Conservation (phyloP, 495 filamentous ascomycete genomes). For the Talaromyces proteolyticus region DNA sequence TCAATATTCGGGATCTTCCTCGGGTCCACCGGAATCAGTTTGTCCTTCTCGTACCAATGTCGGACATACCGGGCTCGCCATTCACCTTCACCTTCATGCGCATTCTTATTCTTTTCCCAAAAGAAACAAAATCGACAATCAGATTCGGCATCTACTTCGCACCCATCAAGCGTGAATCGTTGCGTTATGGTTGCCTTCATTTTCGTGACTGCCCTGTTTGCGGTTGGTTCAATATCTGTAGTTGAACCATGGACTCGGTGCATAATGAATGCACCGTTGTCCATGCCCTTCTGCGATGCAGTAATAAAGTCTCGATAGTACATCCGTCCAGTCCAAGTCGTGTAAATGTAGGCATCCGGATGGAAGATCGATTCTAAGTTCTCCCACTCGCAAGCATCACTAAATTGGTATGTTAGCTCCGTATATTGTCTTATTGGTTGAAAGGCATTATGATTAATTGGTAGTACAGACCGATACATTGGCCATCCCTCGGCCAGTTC, state of each 20-base stretch:
- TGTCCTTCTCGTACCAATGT: conserved; percentile 67
- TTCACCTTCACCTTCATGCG: no score
- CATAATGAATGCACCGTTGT: conserved; percentile 61
- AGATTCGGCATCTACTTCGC: conserved; percentile 53
- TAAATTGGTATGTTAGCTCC: background rate
- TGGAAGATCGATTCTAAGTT: conserved; percentile 59
- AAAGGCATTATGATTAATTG: no score
- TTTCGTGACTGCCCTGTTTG: conserved; percentile 54
- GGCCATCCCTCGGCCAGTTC: conserved; percentile 66
- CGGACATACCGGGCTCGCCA: conserved; percentile 58
- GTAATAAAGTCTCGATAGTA: conserved; percentile 51
- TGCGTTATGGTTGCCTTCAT: conserved; percentile 69
- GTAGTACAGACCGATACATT: conserved; percentile 48
- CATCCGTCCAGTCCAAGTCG: conserved; percentile 54
- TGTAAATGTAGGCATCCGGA: conserved; percentile 53
- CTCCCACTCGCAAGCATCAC: conserved; percentile 59
- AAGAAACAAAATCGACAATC: conserved; percentile 64
- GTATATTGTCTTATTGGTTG: background rate
- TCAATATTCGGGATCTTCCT: conserved; percentile 41
- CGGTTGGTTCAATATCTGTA: conserved; percentile 43
- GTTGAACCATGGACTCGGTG: conserved; percentile 56
- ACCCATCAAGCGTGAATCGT: conserved; percentile 43
- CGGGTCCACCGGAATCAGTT: conserved; percentile 52
- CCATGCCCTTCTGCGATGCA: conserved; percentile 54
- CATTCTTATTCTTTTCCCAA: conserved; percentile 37